Base-by-base conservation (phyloP, 1,139 yeast species). In the Yarrowia galli region DNA sequence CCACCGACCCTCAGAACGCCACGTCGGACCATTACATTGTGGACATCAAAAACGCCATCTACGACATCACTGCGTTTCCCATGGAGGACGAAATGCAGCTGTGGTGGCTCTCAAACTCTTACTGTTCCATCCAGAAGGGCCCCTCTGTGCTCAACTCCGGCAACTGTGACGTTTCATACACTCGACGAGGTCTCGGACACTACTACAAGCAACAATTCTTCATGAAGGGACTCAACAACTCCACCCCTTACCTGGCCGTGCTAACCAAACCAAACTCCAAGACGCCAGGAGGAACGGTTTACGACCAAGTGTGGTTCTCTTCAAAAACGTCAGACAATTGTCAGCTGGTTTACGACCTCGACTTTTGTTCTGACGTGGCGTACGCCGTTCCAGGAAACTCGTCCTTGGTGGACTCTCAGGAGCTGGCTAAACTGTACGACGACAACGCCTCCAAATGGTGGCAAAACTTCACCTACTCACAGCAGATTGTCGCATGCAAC, bases 311-410 rank as follows among this genome's bases (percentile, higher is more conserved):
- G 69, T 78, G 79, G 66, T 91, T 93, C 73, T 82, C 83, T 28
- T 90, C 97, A 1, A 82, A 87, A 75, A 78, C 78, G 5, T 76
- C 73, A 20, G 71, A 73, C 28, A 76, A 91, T 1, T 95, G 99
- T 76, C 86, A 89, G 70, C 79, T 93, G 67, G 84, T 92, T 28
- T 91, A 85, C 76, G 89, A 87, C 23, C 79, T 95, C 68, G 87
- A 85, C 0, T 92, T 93, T 75, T 95, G 99, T 77, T 78, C 82
- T 43, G 85, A 86, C 66, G 96, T 93, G 43, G 96, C 97, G 0
- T 95, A 92, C 77, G 84, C 97, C 0, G 97, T 91, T 0, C 99
- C 98, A 0, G 85, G 89, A 2, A 80, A 80, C 67, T 77, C 78
- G 8, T 72, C 78, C 8, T 68, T 74, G 28, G 79, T 73, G 71